phyloP scores from a whole-genome alignment of 148 eudicot genomes.

The Diospyros lotus region DNA sequence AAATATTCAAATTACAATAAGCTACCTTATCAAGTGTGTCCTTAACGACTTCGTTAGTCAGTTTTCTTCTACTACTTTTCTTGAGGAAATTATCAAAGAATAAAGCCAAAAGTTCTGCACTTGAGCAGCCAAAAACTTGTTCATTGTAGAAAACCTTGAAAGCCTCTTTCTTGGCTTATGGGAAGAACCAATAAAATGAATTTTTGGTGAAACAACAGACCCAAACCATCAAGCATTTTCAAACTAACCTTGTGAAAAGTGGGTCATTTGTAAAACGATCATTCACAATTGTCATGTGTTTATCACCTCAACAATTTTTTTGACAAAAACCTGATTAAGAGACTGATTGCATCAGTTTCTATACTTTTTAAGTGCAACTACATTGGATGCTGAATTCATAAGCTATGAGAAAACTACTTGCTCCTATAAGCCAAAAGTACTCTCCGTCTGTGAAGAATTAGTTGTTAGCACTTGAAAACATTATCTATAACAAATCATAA shows the following conservation, averaged over 20 bases:
- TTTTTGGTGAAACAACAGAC: background rate
- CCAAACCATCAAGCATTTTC: background rate
- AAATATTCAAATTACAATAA: background rate
- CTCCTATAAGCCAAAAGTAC: constrained; percentile 54
- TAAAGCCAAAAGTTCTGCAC: constrained; percentile 61
- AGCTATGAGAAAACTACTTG: constrained; percentile 27
- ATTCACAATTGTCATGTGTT: constrained; percentile 69
- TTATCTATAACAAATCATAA: too few relatives aligned
- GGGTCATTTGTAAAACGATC: constrained; percentile 61
- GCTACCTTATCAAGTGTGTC: constrained; percentile 80
- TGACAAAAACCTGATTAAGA: constrained; percentile 43
- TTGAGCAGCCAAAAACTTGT: constrained; percentile 60
- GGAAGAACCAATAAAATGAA: constrained; percentile 2
- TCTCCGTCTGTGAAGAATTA: constrained; percentile 36
- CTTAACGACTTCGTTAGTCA: constrained; percentile 79
- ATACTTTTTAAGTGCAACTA: background rate
- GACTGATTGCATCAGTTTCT: constrained; percentile 5
- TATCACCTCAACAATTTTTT: constrained; percentile 81
- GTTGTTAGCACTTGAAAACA: background rate
- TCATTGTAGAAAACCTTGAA: constrained; percentile 67
- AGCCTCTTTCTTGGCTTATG: constrained; percentile 71
- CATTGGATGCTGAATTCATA: background rate
- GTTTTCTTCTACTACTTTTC: constrained; percentile 72
- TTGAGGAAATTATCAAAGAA: constrained; percentile 76
- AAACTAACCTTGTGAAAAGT: constrained; percentile 55